Evolutionary conservation across 306 rosid species (phyloP).

Genomic region (Pterocarpus santalinus): DNA sequence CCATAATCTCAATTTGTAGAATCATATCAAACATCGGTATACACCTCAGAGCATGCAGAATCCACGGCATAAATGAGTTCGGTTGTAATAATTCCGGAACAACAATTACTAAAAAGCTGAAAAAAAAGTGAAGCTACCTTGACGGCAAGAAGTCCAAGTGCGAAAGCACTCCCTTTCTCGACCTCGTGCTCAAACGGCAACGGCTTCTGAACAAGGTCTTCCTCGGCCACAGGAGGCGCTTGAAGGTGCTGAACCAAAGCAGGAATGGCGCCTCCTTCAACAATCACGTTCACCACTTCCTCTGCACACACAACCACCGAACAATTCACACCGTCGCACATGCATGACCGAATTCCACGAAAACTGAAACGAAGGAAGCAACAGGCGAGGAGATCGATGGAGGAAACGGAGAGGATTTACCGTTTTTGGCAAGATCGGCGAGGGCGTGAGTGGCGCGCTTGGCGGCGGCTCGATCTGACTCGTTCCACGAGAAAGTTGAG

Average conservation of each 20-base stretch:
- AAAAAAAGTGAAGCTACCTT: slow-evolving; percentile 59
- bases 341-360: neutral
- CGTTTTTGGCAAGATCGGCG: slow-evolving; percentile 89
- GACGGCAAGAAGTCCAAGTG: slow-evolving; percentile 90
- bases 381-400: slow-evolving; percentile 43
- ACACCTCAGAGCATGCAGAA: slow-evolving; percentile 3
- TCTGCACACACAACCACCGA: slow-evolving; percentile 53
- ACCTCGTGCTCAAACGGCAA: slow-evolving; percentile 88
- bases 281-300: slow-evolving; percentile 85
- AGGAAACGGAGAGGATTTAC: slow-evolving; percentile 46
- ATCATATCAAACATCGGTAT: slow-evolving; percentile 31
- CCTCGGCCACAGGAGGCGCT: slow-evolving; percentile 62
- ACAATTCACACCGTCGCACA: neutral
- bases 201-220: slow-evolving; percentile 60
- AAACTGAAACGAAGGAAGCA: neutral
- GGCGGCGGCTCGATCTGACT: slow-evolving; percentile 79
- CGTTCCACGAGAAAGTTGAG: slow-evolving; percentile 71
- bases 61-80: slow-evolving; percentile 16
- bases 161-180: slow-evolving; percentile 91
- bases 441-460: slow-evolving; percentile 91
- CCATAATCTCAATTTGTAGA: slow-evolving; percentile 1
- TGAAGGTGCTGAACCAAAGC: slow-evolving; percentile 84
- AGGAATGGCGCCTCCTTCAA: slow-evolving; percentile 89
- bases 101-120: neutral
- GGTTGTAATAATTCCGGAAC: slow-evolving; percentile 7